Evolutionary conservation across 2,329 filamentous ascomycete genomes (phyloP), one percentile per base, ranked within the genome.

Genomic region (Clonostachys rhizophaga): DNA sequence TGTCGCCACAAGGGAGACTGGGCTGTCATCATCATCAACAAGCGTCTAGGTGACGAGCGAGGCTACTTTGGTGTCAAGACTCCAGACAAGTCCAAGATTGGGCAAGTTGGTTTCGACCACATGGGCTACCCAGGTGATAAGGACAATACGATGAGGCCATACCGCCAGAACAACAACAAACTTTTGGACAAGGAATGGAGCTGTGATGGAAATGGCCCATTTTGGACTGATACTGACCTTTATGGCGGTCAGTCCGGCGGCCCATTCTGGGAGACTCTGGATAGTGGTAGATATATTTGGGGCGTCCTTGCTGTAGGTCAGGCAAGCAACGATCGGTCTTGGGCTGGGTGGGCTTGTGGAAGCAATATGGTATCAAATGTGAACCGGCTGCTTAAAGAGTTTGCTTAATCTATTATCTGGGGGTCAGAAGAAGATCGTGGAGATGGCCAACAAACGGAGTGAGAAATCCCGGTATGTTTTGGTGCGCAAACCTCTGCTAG

Each of bases 221-320:
- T 49, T 24, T 39, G 33, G 34, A 47, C 48, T 16, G 45, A 49
- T 30, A 40, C 45, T 16, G 45, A 49, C 20, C 20, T 35, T 1
- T 36, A 37, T 7, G 48, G 45, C 13, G 48, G 48, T 6, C 48
- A 49, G 40, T 49, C 48, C 11, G 48, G 48, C 12, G 46, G 46
- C 18, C 46, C 46, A 11, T 36, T 37, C 12, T 48, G 46, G 46
- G 36, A 47, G 34, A n/a, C 34, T 30, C 20, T 34, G 11, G 16
- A 43, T 33, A 33, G 24, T n/a, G 33, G 33, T 24, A 16, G 30
- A 10, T 45, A 18, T 17, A 43, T 43, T 8, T 43, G 42, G 42
- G 42, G 42, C 13, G 30, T 33, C 16, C 30, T 43, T 30, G 24
- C 24, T 30, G 24, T 30, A 30, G 24, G 24, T 5, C 24, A 30